Evolutionary conservation across 225 moss, liverwort and hornwort species (phyloP), one percentile per base, ranked within the genome.

Genomic region (Lunularia cruciata): DNA sequence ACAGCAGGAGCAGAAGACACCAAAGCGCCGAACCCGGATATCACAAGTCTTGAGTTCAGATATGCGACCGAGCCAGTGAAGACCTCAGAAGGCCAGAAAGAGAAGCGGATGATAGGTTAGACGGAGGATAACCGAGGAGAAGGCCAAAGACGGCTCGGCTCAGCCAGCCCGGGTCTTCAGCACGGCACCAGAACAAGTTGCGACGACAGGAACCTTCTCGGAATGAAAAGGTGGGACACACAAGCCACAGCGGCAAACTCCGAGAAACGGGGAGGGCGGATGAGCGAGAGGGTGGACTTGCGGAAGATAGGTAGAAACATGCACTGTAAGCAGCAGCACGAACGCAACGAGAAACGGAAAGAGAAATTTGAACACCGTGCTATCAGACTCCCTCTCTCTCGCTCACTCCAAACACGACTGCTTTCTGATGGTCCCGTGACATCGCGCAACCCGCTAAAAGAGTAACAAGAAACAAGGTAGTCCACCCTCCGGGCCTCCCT

Each of bases 211-310:
- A 61, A 61, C 37, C 61, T 61, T 61, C 38, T n/a, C 65, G 47
- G n/a, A 65, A 32, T 20, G 26, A 65, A 47, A 18, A 15, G 47
- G 65, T 48, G 48, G 65, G 47, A 30, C 65, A 65, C 34, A 30
- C 6, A 28, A 64, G 45, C 63, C 5, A 28, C 45, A 46, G 27
- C 43, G 27, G 25, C 54, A 48, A 48, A 20, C 47, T 1, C 19
- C 47, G 22, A 20, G 18, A 47, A 15, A 14, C 15, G 19, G 19
- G 16, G 22, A 48, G 19, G 47, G n/a, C n/a, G n/a, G 47, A 11
- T 2, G 47, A 2, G 47, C 47, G 47, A 18, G 47, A 54, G 26
- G 25, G 28, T 54, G 7, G 54, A 10, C 25, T 12, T 38, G 38
- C 12, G 61, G 0, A 61, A 61, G n/a, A n/a, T n/a, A n/a, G n/a